These are phyloP conservation scores for Ogataea wickerhamii DNA, from an alignment of 805 yeast species.

Conservation along the genomic window DNA sequence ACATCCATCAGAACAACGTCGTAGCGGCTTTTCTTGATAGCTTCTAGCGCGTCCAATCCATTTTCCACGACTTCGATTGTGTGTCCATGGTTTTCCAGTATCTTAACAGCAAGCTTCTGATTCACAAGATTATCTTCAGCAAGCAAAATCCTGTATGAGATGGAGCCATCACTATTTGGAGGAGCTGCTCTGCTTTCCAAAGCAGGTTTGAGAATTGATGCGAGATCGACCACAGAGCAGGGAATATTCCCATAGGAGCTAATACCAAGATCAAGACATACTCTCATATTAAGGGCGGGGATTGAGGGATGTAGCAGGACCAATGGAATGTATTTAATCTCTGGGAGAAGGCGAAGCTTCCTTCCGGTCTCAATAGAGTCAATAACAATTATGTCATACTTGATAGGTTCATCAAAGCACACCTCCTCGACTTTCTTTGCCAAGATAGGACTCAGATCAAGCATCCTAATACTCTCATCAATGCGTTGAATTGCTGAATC, in stretches of 20 bases:
- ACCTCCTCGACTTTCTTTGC: slow-evolving; percentile 51
- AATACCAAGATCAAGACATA: slow-evolving; percentile 81
- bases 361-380: slow-evolving; percentile 76
- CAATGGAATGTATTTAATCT: slow-evolving; percentile 80
- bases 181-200: slow-evolving; percentile 79
- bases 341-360: slow-evolving; percentile 62
- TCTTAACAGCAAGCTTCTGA: slow-evolving; percentile 82
- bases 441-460: slow-evolving; percentile 64
- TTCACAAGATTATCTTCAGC: slow-evolving; percentile 88
- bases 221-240: slow-evolving; percentile 75
- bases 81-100: slow-evolving; percentile 83
- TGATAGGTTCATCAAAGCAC: slow-evolving; percentile 50
- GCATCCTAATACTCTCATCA: slow-evolving; percentile 44
- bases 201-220: slow-evolving; percentile 81
- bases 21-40: slow-evolving; percentile 60
- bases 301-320: slow-evolving; percentile 73
- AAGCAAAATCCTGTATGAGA: slow-evolving; percentile 66
- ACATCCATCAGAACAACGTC: slow-evolving; percentile 91
- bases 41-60: slow-evolving; percentile 79
- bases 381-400: slow-evolving; percentile 77
- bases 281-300: slow-evolving; percentile 73
- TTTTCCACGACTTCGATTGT: slow-evolving; percentile 81
- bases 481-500: slow-evolving; percentile 49
- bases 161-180: slow-evolving; percentile 73
- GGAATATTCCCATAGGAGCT: slow-evolving; percentile 89